Conservation (phyloP, 139 green algal species). For the Chlamydomonas sp. region DNA sequence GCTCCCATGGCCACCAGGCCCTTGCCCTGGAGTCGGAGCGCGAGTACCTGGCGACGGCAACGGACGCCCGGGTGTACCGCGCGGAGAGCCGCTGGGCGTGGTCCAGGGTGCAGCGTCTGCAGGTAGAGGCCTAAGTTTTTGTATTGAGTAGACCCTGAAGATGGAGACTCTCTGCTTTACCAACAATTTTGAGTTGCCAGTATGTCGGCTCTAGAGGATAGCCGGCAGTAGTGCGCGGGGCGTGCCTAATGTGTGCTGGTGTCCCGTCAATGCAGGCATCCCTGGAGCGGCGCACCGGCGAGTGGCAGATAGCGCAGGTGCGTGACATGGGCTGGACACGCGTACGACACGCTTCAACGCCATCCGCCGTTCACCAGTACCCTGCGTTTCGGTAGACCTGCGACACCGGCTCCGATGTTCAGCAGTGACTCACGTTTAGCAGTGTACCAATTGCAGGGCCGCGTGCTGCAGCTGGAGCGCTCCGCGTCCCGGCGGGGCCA, state of each 20-base stretch:
- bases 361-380: too few species aligned
- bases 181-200: too few species aligned
- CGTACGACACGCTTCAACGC: too few species aligned
- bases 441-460: not conserved
- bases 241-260: too few species aligned
- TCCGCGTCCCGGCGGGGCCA: not conserved
- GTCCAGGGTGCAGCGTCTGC: not conserved
- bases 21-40: constrained; percentile 42
- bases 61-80: constrained; percentile 31
- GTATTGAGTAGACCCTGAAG: too few species aligned
- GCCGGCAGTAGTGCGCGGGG: too few species aligned
- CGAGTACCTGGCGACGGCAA: not conserved
- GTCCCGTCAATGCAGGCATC: not conserved
- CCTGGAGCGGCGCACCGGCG: constrained; percentile 41
- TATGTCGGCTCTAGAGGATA: too few species aligned
- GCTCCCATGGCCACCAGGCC: too few species aligned
- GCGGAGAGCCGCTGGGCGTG: constrained; percentile 24
- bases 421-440: not conserved
- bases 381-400: too few species aligned
- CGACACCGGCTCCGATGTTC: too few species aligned
- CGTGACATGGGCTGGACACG: not conserved
- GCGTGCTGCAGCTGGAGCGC: constrained; percentile 19
- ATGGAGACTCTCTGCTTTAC: too few species aligned
- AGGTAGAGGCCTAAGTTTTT: not conserved
- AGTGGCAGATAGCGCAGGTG: constrained; percentile 43